Percentiles rank a stretch among this genome's conserved stretches.
Conservation (phyloP, 2,329 filamentous ascomycete species). For the Alternaria incomplexa region DNA sequence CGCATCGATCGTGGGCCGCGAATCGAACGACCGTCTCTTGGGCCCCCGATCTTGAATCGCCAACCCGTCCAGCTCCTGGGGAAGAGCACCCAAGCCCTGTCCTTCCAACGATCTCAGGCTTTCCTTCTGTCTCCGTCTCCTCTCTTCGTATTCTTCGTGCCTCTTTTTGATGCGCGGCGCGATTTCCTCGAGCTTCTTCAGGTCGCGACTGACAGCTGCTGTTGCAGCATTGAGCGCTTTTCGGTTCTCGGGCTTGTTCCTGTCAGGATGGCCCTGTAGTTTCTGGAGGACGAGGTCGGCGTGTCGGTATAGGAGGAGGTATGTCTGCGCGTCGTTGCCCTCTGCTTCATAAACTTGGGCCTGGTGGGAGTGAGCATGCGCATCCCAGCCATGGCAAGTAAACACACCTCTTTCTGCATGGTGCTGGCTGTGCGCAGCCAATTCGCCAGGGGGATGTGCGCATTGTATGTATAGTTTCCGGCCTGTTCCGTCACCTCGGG, state of each 20-base stretch:
- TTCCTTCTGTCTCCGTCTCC: constrained; percentile 31
- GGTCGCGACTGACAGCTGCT: constrained; percentile 66
- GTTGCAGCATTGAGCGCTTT: constrained; percentile 62
- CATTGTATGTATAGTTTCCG: constrained; percentile 80
- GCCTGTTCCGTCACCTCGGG: constrained; percentile 80
- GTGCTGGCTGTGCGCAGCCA: constrained; percentile 84
- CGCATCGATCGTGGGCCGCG: constrained; percentile 40
- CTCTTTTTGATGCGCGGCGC: constrained; percentile 78
- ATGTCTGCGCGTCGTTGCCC: constrained; percentile 85
- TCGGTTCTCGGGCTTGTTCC: constrained; percentile 66
- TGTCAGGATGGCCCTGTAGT: constrained; percentile 77
- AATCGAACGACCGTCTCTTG: constrained; percentile 31
- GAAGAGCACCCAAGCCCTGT: constrained; percentile 10
- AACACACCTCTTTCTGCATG: constrained; percentile 69
- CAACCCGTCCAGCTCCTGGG: constrained; percentile 34
- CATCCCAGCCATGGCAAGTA: background rate
- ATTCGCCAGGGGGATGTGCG: constrained; percentile 74
- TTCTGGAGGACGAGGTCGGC: constrained; percentile 81
- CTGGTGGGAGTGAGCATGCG: background rate
- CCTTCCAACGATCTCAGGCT: constrained; percentile 36
- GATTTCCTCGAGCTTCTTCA: constrained; percentile 75
- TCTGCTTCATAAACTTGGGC: constrained; percentile 85
- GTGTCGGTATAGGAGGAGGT: constrained; percentile 89
- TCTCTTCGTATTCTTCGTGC: constrained; percentile 59
- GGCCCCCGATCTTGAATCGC: constrained; percentile 20